A percentile compares a stretch with the other conserved stretches of the same genome.
Conservation (phyloP, 2,329 filamentous ascomycete species). For the Leptoxyphium fumago region DNA sequence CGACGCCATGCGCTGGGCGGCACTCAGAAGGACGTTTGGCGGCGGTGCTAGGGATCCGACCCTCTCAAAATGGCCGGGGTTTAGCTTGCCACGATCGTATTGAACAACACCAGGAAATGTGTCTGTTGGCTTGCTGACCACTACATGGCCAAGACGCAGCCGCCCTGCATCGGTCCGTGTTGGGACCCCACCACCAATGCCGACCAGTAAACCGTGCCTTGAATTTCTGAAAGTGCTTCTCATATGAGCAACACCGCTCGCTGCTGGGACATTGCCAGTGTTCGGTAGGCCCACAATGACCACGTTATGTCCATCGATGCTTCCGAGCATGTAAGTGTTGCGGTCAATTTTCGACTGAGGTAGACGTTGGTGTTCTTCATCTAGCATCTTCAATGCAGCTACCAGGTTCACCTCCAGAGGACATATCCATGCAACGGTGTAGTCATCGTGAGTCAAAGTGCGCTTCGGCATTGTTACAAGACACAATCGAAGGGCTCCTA, state of each 20-base stretch:
- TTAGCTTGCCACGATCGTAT: constrained; percentile 11
- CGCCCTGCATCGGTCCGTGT: constrained; percentile 4
- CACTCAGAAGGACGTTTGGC: constrained; percentile 4
- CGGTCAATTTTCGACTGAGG: constrained; percentile 1
- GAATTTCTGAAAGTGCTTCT: constrained; percentile 3
- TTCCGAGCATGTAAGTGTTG: constrained; percentile 6
- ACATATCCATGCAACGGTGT: constrained; percentile 12
- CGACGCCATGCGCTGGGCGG: constrained; percentile 3
- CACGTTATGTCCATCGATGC: constrained; percentile 10
- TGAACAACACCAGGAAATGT: constrained; percentile 13
- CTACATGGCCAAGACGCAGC: constrained; percentile 16
- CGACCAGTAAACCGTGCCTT: constrained; percentile 6
- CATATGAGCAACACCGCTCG: constrained; percentile 2
- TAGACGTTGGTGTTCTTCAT: constrained; percentile 4
- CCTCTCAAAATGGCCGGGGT: neutral
- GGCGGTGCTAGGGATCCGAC: constrained; percentile 8
- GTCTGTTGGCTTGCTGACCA: constrained; percentile 10
- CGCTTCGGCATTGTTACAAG: neutral
- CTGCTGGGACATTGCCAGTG: constrained; percentile 6
- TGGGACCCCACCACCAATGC: constrained; percentile 15
- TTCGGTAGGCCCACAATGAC: constrained; percentile 8
- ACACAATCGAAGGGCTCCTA: too few species aligned
- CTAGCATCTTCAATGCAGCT: constrained; percentile 8
- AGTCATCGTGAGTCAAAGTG: constrained; percentile 5
- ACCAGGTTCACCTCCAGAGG: constrained; percentile 8